phyloP scores from a whole-genome alignment of 495 filamentous ascomycete genomes.

The Trichoderma gamsii region DNA sequence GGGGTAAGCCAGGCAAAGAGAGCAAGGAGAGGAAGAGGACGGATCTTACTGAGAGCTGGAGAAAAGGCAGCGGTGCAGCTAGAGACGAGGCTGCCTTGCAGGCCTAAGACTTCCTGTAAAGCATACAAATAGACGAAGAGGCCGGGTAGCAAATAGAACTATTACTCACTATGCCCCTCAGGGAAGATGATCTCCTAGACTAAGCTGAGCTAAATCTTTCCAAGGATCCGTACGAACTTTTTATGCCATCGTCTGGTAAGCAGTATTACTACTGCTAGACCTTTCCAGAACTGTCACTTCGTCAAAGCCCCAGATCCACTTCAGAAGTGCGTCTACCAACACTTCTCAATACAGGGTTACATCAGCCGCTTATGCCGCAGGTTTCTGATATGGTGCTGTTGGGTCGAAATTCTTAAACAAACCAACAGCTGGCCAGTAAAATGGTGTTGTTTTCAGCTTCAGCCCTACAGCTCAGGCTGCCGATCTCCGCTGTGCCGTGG shows the following conservation, averaged over 20 bases:
- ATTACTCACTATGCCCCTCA: no score
- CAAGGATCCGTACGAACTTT: no score
- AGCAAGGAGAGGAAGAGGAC: constrained; percentile 34
- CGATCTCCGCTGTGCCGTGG: constrained; percentile 11
- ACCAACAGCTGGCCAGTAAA: constrained; percentile 1
- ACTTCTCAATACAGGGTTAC: no score
- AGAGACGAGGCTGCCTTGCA: constrained; percentile 42
- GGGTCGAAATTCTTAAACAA: not conserved
- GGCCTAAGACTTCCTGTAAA: constrained; percentile 22
- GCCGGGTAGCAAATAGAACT: not conserved
- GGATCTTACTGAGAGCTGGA: constrained; percentile 53
- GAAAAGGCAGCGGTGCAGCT: constrained; percentile 47
- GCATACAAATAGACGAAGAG: not conserved
- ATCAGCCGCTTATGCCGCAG: no score
- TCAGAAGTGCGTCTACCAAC: no score
- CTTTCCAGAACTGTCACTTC: no score
- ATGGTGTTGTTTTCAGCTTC: not conserved
- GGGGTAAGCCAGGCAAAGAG: constrained; percentile 56
- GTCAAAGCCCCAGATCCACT: no score
- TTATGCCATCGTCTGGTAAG: no score
- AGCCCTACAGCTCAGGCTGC: constrained; percentile 9
- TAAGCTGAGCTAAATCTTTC: no score
- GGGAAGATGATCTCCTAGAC: no score
- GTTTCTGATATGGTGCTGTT: no score
- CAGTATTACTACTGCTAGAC: no score